Evolutionary conservation across 257 asterid genomes (phyloP).

Genomic region (Fraxinus excelsior): DNA sequence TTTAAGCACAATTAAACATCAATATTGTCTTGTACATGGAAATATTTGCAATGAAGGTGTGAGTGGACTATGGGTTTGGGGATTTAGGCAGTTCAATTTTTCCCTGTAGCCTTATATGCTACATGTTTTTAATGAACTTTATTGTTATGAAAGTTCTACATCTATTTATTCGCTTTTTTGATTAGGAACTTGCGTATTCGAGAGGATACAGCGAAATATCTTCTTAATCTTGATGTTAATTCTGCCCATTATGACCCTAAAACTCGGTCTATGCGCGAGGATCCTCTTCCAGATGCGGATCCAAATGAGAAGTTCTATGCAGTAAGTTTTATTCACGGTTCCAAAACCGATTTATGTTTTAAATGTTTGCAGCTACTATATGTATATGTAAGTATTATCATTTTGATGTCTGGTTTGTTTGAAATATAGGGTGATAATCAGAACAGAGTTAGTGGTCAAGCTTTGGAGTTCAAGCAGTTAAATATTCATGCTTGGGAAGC

Average conservation of each 20-base stretch:
- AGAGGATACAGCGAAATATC: slow-evolving; percentile 98
- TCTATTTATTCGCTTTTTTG: background rate
- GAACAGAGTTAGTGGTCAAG: slow-evolving; percentile 91
- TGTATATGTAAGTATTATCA: background rate
- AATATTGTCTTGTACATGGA: background rate
- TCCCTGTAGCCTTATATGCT: background rate
- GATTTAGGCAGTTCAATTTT: background rate
- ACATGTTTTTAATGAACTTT: background rate
- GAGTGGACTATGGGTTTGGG: background rate
- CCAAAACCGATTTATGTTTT: slow-evolving; percentile 3
- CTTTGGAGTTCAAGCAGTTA: slow-evolving; percentile 96
- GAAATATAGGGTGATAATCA: slow-evolving; percentile 80
- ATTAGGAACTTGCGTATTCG: slow-evolving; percentile 95
- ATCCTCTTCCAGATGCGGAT: slow-evolving; percentile 97
- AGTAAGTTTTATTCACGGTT: slow-evolving; percentile 48
- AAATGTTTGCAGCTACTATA: background rate
- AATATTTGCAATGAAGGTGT: background rate
- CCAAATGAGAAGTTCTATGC: slow-evolving; percentile 91
- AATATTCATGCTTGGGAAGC: slow-evolving; percentile 98
- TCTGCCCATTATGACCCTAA: slow-evolving; percentile 97
- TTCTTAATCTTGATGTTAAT: slow-evolving; percentile 91
- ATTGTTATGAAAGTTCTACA: slow-evolving; percentile 8
- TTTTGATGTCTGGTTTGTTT: background rate
- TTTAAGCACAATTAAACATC: background rate
- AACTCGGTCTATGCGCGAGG: slow-evolving; percentile 99